Evolutionary conservation across 768 basidiomycete genomes (phyloP).

Genomic region (Naganishia kalamii): DNA sequence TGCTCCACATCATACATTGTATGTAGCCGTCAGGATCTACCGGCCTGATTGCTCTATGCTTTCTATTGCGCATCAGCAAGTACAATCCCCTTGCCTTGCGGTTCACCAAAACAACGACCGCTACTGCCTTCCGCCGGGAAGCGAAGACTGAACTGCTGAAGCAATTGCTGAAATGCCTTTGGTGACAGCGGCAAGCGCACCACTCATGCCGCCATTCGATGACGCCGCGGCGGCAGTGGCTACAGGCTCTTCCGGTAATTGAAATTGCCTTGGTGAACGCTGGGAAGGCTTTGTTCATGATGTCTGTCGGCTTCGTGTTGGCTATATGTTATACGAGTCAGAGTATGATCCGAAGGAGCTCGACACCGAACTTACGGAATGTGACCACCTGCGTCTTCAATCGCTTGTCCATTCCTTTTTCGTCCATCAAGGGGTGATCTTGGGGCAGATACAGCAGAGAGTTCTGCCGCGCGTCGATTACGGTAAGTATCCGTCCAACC

Average conservation of each 20-base stretch:
- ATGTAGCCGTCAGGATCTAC: too few relatives aligned
- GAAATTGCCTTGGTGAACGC: not conserved
- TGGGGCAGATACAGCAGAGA: conserved; percentile 66
- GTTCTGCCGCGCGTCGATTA: conserved; percentile 51
- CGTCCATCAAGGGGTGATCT: conserved; percentile 51
- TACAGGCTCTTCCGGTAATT: not conserved
- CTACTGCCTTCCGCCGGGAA: not conserved
- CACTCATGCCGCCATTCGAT: conserved; percentile 66
- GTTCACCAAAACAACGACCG: not conserved
- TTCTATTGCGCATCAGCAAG: too few relatives aligned
- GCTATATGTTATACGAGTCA: not conserved
- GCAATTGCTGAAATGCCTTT: not conserved
- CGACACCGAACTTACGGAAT: conserved; percentile 53
- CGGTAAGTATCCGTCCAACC: not conserved
- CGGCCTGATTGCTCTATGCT: too few relatives aligned
- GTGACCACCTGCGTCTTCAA: conserved; percentile 59
- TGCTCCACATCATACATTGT: too few relatives aligned
- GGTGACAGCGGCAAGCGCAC: conserved; percentile 57
- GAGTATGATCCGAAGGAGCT: not conserved
- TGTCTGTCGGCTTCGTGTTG: conserved; percentile 9
- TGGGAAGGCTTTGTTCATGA: not conserved
- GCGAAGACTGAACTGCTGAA: not conserved
- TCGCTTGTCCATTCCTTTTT: conserved; percentile 52
- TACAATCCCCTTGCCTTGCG: too few relatives aligned
- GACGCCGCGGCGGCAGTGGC: conserved; percentile 51